phyloP scores from a whole-genome alignment of 179 eudicot genomes.

The Corrigiola litoralis region DNA sequence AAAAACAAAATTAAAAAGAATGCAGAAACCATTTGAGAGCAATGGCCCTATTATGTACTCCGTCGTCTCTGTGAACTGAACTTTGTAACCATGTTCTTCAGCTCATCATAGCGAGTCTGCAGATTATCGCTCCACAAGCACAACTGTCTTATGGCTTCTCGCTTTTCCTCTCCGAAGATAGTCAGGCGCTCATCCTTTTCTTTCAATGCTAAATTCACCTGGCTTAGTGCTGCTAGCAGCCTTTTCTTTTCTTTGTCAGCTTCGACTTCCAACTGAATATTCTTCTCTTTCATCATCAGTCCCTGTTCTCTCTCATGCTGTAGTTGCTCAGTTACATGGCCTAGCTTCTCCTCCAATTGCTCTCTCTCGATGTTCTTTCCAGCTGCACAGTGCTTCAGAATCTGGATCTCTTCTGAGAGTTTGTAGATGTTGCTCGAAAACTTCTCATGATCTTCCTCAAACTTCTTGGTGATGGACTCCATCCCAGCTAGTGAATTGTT shows the following conservation, averaged over 20 bases:
- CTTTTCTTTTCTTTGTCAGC: constrained; percentile 28
- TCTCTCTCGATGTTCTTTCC: constrained; percentile 40
- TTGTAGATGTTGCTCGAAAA: constrained; percentile 39
- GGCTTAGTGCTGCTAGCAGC: constrained; percentile 19
- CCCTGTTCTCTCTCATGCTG: constrained; percentile 32
- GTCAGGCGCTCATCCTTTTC: constrained; percentile 48
- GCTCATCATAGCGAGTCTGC: constrained; percentile 46
- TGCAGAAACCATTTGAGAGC: not conserved
- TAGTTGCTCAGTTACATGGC: constrained; percentile 31
- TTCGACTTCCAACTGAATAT: constrained; percentile 37
- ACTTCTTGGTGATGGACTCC: constrained; percentile 51
- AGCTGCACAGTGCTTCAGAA: constrained; percentile 36
- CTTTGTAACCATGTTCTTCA: constrained; percentile 40
- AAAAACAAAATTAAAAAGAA: not conserved
- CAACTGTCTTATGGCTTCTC: constrained; percentile 88
- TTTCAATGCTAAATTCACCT: constrained; percentile 28
- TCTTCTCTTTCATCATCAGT: constrained; percentile 25
- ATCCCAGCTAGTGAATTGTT: constrained; percentile 38
- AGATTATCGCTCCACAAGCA: constrained; percentile 66
- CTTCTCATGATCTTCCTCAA: constrained; percentile 60
- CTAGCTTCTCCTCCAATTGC: constrained; percentile 33
- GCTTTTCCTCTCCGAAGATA: constrained; percentile 67
- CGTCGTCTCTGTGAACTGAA: not conserved
- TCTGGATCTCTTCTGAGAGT: constrained; percentile 56
- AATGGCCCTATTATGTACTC: constrained; percentile 2